A percentile compares a stretch with the other conserved stretches of the same genome.
Conservation (phyloP, 1,139 yeast species). For the Geotrichum europaeum region DNA sequence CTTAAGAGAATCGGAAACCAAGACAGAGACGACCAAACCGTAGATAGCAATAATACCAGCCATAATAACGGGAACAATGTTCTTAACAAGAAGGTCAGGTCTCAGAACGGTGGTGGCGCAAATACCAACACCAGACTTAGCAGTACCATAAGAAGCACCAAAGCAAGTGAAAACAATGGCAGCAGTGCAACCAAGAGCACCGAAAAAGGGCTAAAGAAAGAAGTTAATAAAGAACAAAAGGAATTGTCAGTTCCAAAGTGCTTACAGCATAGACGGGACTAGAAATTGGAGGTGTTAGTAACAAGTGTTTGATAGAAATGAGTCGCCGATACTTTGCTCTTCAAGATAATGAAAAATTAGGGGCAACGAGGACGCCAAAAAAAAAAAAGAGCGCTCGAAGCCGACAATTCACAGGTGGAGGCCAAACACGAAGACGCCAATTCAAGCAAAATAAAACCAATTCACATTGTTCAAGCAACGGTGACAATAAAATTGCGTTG, state of each 20-base stretch:
- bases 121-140: constrained; percentile 97
- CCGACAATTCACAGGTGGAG: background rate
- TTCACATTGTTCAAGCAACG: background rate
- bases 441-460: background rate
- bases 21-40: constrained; percentile 91
- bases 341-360: background rate
- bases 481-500: background rate
- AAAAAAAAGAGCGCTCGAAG: background rate
- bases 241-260: constrained; percentile 9
- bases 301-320: background rate
- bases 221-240: constrained; percentile 5
- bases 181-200: constrained; percentile 98
- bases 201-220: constrained; percentile 65
- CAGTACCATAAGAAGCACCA: constrained; percentile 98
- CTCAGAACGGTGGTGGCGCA: constrained; percentile 95
- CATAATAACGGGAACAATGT: constrained; percentile 81
- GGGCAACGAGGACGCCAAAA: background rate
- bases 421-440: background rate
- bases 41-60: constrained; percentile 95
- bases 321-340: background rate
- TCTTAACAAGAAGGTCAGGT: constrained; percentile 60
- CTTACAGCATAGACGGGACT: constrained; percentile 70
- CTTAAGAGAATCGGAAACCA: constrained; percentile 86
- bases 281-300: constrained; percentile 17
- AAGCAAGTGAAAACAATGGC: constrained; percentile 93